Base-by-base conservation (phyloP, 192 early-diverging fungal genomes). In the Radiomyces spectabilis region DNA sequence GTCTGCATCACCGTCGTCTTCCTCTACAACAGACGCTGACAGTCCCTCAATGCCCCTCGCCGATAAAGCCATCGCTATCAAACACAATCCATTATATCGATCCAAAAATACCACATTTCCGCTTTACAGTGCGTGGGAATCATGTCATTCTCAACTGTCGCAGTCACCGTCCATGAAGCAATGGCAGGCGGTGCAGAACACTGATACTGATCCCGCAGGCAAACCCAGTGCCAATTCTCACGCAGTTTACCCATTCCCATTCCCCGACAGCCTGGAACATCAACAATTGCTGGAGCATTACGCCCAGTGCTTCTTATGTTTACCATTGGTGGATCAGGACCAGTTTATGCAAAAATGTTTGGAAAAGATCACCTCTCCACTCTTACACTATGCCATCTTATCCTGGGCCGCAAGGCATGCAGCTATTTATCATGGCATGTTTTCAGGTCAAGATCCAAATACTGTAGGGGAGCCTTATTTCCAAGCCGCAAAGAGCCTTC, bases 41-140 rank as follows among this genome's bases (percentile, higher is more conserved):
- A 19, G 27, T 38, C 12, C 19, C 27, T 18, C 24, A 13, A 19
- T 33, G 2, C 19, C 34, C 16, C 26, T 22, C 9, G 39, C 32
- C n/a, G 52, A 55, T 8, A 16, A 45, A n/a, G 26, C 39, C 1
- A 40, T 55, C 4, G 38, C 55, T 2, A 40, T 37, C 12, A 62
- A 54, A n/a, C 25, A 13, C 4, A 41, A 62, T 32, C 60, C 52
- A 8, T 47, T 44, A 1, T 62, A 47, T 25, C 30, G 55, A 21
- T 38, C 48, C 31, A 63, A 55, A 52, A 39, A 37, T 25, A 42
- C 44, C 1, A 53, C 49, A 3, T 63, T 63, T 25, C 67, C 67
- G n/a, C 44, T 69, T 21, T 69, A 69, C 9, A 69, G 61, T 32
- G 49, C 30, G 13, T 69, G 67, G 67, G 67, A 63, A 26, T 49